phyloP scores from a whole-genome alignment of 768 basidiomycete genomes.

The Dentipellis sp. region DNA sequence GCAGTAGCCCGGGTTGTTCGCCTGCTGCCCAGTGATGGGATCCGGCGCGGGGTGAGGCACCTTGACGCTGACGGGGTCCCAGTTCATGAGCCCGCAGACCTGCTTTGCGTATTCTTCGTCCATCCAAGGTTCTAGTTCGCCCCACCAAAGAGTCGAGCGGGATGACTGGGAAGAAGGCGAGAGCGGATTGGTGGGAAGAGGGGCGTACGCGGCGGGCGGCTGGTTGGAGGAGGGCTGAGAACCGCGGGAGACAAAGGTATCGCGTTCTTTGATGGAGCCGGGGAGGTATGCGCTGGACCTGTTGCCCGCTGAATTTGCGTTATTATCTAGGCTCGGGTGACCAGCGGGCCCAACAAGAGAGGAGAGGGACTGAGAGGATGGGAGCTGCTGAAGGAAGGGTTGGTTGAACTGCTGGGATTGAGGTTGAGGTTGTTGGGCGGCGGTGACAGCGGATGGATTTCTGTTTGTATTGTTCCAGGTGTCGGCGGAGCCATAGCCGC shows the following conservation, averaged over 20 bases:
- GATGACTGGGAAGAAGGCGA: constrained; percentile 19
- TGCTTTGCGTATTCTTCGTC: constrained; percentile 91
- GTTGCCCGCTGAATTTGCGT: neutral
- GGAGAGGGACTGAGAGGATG: constrained; percentile 24
- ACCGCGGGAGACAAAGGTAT: constrained; percentile 13
- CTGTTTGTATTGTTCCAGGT: constrained; percentile 27
- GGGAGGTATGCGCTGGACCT: constrained; percentile 15
- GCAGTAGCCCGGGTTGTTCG: constrained; percentile 83
- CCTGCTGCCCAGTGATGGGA: constrained; percentile 44
- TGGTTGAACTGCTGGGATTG: constrained; percentile 34
- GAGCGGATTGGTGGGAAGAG: constrained; percentile 20
- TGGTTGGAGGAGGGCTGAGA: constrained; percentile 14
- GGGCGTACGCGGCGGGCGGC: constrained; percentile 17
- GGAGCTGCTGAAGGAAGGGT: constrained; percentile 15
- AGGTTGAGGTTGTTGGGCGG: neutral
- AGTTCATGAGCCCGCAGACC: constrained; percentile 79
- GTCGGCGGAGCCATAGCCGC: constrained; percentile 19
- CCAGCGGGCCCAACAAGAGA: constrained; percentile 17
- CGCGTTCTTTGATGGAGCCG: constrained; percentile 22
- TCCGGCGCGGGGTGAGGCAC: constrained; percentile 58
- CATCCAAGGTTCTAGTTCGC: constrained; percentile 93
- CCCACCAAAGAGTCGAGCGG: constrained; percentile 73
- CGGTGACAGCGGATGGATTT: constrained; percentile 15
- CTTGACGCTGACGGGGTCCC: constrained; percentile 71
- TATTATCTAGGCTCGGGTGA: constrained; percentile 5